These are phyloP conservation scores for Herpomyces periplanetae DNA, from an alignment of 2,329 filamentous ascomycete genomes.

Conservation along the genomic window DNA sequence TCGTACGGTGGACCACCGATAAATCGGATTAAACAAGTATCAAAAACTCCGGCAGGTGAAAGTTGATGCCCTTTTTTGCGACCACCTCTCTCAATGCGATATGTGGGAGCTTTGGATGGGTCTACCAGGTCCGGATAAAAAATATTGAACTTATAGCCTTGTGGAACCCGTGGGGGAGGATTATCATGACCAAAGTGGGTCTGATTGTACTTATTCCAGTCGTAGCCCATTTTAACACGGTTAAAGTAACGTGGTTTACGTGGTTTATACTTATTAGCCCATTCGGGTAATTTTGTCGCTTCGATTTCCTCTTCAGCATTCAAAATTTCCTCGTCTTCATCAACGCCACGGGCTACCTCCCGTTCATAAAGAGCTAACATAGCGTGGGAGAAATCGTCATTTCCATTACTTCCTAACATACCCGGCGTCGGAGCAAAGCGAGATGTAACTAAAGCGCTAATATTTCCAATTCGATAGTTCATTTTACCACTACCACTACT, in stretches of 20 bases:
- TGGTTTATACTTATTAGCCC: constrained; percentile 49
- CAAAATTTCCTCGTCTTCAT: constrained; percentile 85
- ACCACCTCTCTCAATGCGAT: constrained; percentile 76
- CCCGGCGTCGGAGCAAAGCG: constrained; percentile 26
- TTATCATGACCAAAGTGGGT: constrained; percentile 98
- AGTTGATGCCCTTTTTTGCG: constrained; percentile 62
- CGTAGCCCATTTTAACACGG: constrained; percentile 89
- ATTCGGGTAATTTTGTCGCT: constrained; percentile 22
- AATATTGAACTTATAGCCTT: constrained; percentile 97
- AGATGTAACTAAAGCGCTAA: constrained; percentile 16
- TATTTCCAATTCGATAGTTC: too few species aligned
- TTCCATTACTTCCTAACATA: too few species aligned
- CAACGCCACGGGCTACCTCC: constrained; percentile 58
- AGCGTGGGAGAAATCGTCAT: constrained; percentile 47
- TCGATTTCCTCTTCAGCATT: constrained; percentile 46
- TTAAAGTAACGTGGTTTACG: constrained; percentile 92
- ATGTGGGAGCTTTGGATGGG: constrained; percentile 70
- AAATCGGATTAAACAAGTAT: constrained; percentile 85
- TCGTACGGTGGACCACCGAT: constrained; percentile 82
- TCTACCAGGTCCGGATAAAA: constrained; percentile 94
- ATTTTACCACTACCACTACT: too few species aligned
- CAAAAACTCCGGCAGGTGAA: constrained; percentile 69
- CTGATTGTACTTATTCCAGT: constrained; percentile 99
- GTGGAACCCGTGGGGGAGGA: constrained; percentile 81
- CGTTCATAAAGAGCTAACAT: constrained; percentile 67